A percentile compares a stretch with the other conserved stretches of the same genome.
Conservation (phyloP, 1,139 yeast genomes). For the Saccharomyces hybrid region DNA sequence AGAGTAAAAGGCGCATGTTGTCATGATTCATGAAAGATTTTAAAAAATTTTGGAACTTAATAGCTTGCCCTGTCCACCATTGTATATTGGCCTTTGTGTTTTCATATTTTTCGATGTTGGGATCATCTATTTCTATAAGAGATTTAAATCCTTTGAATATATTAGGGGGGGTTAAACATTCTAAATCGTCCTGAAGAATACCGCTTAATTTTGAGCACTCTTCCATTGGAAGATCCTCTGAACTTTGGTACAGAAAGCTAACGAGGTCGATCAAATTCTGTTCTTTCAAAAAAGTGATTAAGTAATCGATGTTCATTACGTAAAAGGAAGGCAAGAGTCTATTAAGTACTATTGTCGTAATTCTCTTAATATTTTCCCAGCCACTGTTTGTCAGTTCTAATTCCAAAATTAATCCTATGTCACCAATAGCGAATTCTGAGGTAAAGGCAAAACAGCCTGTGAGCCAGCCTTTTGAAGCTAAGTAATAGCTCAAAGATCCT, state of each 20-base stretch:
- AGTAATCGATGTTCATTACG: slow-evolving; percentile 19
- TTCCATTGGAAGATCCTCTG: slow-evolving; percentile 35
- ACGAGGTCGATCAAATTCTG: slow-evolving; percentile 39
- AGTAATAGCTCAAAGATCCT: slow-evolving; percentile 38
- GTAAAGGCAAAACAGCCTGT: slow-evolving; percentile 36
- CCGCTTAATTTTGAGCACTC: slow-evolving; percentile 37
- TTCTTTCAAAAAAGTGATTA: slow-evolving; percentile 39
- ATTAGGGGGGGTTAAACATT: slow-evolving; percentile 31
- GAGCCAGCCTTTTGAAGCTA: slow-evolving; percentile 31
- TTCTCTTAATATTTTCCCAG: slow-evolving; percentile 25
- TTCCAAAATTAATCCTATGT: slow-evolving; percentile 39
- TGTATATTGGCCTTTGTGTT: slow-evolving; percentile 28
- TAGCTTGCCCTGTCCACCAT: slow-evolving; percentile 38
- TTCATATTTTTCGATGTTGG: slow-evolving; percentile 24
- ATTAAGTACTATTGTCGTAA: slow-evolving; percentile 32
- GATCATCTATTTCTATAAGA: slow-evolving; percentile 25
- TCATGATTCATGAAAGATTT: slow-evolving; percentile 20
- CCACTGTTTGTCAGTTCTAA: slow-evolving; percentile 40
- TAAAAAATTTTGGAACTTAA: slow-evolving; percentile 31
- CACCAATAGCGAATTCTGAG: slow-evolving; percentile 34
- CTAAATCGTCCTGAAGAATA: slow-evolving; percentile 33
- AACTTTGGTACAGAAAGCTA: slow-evolving; percentile 38
- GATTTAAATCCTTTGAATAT: slow-evolving; percentile 36
- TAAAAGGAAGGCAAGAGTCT: slow-evolving; percentile 23
- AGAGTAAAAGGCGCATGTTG: slow-evolving; percentile 32